phyloP scores from a whole-genome alignment of 768 basidiomycete species.

The Tricholoma sp. region DNA sequence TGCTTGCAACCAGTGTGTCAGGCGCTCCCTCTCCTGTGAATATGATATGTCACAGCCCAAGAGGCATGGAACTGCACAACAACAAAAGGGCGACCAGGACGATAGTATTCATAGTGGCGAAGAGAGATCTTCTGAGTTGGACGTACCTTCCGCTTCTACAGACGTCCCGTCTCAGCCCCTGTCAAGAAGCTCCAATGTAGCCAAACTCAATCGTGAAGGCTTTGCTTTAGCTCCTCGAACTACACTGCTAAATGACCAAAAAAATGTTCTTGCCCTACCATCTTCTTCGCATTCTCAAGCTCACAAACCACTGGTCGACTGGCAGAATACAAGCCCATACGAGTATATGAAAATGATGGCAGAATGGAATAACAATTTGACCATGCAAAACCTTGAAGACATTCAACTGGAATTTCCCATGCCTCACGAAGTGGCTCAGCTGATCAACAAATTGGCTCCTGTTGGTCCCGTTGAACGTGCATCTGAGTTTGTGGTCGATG shows the following conservation, averaged over 20 bases:
- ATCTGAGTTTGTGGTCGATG: no score
- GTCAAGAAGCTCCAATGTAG: slow-evolving; percentile 47
- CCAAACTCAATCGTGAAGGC: slow-evolving; percentile 33
- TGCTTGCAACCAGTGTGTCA: slow-evolving; percentile 76
- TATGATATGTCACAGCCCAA: slow-evolving; percentile 69
- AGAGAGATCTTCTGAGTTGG: slow-evolving; percentile 45
- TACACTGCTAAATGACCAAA: slow-evolving; percentile 37
- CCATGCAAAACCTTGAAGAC: no score
- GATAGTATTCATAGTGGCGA: slow-evolving; percentile 62
- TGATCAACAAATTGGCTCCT: no score
- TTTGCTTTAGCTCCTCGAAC: slow-evolving; percentile 37
- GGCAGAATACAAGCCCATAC: no score
- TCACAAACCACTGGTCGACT: no score
- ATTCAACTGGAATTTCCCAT: no score
- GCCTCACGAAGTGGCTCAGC: no score
- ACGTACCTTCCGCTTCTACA: slow-evolving; percentile 53
- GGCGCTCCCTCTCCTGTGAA: slow-evolving; percentile 74
- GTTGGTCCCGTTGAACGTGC: no score
- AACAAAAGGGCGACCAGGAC: slow-evolving; percentile 60
- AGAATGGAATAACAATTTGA: no score
- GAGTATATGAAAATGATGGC: no score
- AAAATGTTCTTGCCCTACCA: slow-evolving; percentile 32
- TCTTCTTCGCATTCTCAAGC: slow-evolving; percentile 35
- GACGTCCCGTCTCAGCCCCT: slow-evolving; percentile 43
- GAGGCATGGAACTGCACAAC: slow-evolving; percentile 55